These are phyloP conservation scores for Yamagishiella unicocca DNA, from an alignment of 139 green algal genomes.

Conservation along the genomic window DNA sequence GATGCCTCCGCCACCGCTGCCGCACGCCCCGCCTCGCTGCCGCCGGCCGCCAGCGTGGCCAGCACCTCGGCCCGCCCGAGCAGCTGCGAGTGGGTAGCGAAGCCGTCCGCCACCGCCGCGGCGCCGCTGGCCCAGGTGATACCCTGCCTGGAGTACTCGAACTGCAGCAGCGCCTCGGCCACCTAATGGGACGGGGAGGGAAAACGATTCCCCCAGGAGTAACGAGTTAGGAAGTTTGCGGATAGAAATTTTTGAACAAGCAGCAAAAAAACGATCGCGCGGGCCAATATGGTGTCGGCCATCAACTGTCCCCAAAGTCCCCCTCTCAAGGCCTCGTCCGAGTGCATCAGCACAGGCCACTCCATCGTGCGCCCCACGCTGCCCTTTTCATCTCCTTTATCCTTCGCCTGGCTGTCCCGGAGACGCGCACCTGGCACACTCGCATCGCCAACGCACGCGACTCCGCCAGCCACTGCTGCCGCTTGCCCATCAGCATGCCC, in stretches of 20 bases:
- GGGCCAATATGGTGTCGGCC: no score
- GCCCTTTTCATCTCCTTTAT: no score
- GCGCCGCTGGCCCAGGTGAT: constrained; percentile 45
- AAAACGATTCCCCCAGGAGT: no score
- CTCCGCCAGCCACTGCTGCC: constrained; percentile 46
- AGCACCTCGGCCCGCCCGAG: constrained; percentile 33
- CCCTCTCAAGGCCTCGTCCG: no score
- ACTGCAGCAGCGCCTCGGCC: constrained; percentile 60
- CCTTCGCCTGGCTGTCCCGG: no score
- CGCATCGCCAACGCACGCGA: not conserved
- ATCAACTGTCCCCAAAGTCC: no score
- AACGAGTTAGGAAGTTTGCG: no score
- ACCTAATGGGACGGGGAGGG: no score
- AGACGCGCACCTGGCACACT: constrained; percentile 35
- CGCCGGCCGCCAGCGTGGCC: constrained; percentile 13
- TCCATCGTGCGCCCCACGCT: no score
- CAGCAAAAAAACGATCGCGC: no score
- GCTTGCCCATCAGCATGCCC: constrained; percentile 10
- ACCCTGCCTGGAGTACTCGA: constrained; percentile 67
- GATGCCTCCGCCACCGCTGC: constrained; percentile 12
- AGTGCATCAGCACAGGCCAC: no score
- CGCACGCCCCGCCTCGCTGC: constrained; percentile 15
- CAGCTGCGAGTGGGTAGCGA: constrained; percentile 19
- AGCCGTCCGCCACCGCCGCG: constrained; percentile 29
- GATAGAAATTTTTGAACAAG: no score